Evolutionary conservation across 1,284 basidiomycete species (phyloP), one percentile per base, ranked within the genome.

Genomic region (Athelia psychrophila): DNA sequence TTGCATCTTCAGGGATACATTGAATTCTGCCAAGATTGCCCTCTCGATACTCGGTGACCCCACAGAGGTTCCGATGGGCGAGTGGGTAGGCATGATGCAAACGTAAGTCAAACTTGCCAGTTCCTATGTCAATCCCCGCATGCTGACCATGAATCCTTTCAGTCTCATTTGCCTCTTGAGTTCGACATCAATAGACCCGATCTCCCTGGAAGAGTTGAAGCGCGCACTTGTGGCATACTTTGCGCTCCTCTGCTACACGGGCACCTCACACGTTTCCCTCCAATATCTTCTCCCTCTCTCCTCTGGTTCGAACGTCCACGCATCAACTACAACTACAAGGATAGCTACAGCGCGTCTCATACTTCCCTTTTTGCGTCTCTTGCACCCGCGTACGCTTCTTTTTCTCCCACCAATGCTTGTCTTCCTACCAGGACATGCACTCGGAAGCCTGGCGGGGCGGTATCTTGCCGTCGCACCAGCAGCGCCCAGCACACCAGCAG

Each of bases 61-160:
- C 22, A 70, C 75, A 25, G 38, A 42, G 38, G 71, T 38, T 61
- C 87, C 1, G 66, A 71, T 86, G 3, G 64, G 73, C 27, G 70
- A 82, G 50, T 85, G 79, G 67, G 75, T 81, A 3, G 63, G 69
- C 2, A 73, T 83, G 5, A 77, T 77, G 8, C 86, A 89, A 64
- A 79, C 69, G 84, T 87, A 54, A 57, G 75, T 68, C n/a, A n/a
- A n/a, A n/a, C n/a, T n/a, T n/a, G n/a, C n/a, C n/a, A n/a, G n/a
- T 45, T 22, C 16, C 10, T 8, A 1, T 48, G 33, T 47, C 32
- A 5, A 6, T 38, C 13, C 45, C 18, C 36, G n/a, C 18, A 55
- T 50, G 38, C 20, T 42, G 27, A 30, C 27, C 13, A 30, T 30
- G 4, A 35, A 58, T 58, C 19, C 50, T 60, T 15, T 50, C 57